phyloP scores from a whole-genome alignment of 169 alveolate species.

The Plasmodium yoelii region DNA sequence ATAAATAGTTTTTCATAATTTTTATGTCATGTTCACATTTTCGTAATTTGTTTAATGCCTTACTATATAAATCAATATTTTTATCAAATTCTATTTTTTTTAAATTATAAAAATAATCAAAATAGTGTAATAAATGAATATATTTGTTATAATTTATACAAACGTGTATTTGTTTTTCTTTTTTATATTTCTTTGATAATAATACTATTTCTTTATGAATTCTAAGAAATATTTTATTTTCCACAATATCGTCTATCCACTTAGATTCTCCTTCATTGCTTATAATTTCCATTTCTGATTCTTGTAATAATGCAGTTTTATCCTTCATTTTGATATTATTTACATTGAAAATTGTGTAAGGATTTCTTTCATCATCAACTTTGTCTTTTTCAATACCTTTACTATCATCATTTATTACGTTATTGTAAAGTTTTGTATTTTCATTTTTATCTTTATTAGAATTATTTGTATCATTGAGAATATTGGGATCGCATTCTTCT shows the following conservation, averaged over 20 bases:
- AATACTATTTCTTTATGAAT: constrained; percentile 53
- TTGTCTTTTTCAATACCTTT: not conserved
- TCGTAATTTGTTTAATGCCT: constrained; percentile 52
- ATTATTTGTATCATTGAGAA: not conserved
- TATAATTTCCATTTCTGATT: constrained; percentile 43
- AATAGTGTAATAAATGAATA: constrained; percentile 45
- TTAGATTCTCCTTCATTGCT: constrained; percentile 21
- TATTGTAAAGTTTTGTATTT: not conserved
- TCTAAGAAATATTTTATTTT: constrained; percentile 37
- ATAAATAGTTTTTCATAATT: constrained; percentile 53
- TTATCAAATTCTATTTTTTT: constrained; percentile 51
- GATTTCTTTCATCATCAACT: not conserved
- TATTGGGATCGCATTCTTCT: not conserved
- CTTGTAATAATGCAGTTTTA: not conserved
- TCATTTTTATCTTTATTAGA: not conserved
- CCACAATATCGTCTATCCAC: constrained; percentile 29
- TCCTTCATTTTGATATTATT: not conserved
- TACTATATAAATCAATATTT: constrained; percentile 48
- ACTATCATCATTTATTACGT: not conserved
- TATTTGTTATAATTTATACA: constrained; percentile 62
- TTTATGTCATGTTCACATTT: constrained; percentile 70
- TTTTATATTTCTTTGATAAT: constrained; percentile 40
- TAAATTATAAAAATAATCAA: constrained; percentile 43
- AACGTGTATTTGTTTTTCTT: constrained; percentile 42
- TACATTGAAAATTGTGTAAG: not conserved